Percentiles rank a stretch among this genome's conserved stretches.
These are phyloP conservation scores for Ambrosia artemisiifolia DNA, from an alignment of 129 eudicot species.

Conservation along the genomic window DNA sequence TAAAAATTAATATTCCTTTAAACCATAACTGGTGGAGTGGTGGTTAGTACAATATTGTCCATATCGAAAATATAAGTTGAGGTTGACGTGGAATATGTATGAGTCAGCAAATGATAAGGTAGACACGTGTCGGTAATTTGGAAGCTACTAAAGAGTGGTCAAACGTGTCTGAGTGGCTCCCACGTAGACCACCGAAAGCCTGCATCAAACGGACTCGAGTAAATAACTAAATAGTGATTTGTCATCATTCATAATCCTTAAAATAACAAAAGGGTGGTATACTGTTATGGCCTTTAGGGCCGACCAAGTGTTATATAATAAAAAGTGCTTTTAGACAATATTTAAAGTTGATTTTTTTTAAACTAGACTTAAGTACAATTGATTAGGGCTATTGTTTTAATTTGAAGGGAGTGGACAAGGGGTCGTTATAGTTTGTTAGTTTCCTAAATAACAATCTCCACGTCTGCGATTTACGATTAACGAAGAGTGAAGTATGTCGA, in stretches of 20 bases:
- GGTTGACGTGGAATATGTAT: conserved; percentile 9
- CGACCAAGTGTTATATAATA: too few species aligned
- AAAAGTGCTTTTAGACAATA: too few species aligned
- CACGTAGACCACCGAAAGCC: conserved; percentile 29
- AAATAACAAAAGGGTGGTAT: neutral
- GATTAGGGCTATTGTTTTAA: too few species aligned
- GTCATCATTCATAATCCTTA: neutral
- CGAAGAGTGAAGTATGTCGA: too few species aligned
- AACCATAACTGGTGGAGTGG: neutral
- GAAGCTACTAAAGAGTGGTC: conserved; percentile 2
- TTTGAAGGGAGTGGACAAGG: too few species aligned
- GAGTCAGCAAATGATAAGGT: conserved; percentile 20
- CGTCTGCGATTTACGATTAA: too few species aligned
- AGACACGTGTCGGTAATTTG: conserved; percentile 6
- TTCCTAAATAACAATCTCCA: too few species aligned
- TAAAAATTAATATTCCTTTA: neutral
- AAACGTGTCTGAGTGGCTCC: conserved; percentile 15
- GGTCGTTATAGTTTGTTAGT: too few species aligned
- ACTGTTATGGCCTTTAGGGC: too few species aligned
- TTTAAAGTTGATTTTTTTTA: too few species aligned
- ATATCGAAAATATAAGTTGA: neutral
- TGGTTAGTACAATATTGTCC: neutral
- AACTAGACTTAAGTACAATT: too few species aligned
- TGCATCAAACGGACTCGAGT: conserved; percentile 11
- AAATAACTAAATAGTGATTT: too few species aligned